Evolutionary conservation across 805 yeast genomes (phyloP).

Genomic region (Saturnispora dispora): DNA sequence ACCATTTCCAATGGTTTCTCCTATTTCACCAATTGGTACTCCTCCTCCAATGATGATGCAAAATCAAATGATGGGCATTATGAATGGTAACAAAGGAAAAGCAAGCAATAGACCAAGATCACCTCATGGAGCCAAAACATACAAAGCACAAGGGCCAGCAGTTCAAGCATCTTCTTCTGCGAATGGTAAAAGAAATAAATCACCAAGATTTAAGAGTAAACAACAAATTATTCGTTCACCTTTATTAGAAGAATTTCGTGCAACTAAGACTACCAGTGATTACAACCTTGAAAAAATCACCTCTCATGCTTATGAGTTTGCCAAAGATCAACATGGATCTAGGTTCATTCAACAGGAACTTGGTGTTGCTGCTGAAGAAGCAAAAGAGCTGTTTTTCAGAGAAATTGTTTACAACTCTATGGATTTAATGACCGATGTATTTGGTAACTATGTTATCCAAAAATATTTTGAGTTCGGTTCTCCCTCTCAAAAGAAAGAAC

Average conservation of each 20-base stretch:
- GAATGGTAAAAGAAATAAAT: constrained; percentile 13
- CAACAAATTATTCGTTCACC: constrained; percentile 64
- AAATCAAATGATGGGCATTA: constrained; percentile 9
- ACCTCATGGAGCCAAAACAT: constrained; percentile 1
- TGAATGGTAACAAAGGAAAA: constrained; percentile 5
- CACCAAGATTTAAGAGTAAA: constrained; percentile 21
- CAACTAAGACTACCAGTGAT: constrained; percentile 41
- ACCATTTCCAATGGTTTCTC: constrained; percentile 8
- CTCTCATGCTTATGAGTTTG: constrained; percentile 84
- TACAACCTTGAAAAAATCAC: constrained; percentile 64
- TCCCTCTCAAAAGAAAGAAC: constrained; percentile 53
- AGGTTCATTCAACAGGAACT: constrained; percentile 90
- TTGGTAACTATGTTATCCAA: constrained; percentile 95
- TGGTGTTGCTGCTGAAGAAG: constrained; percentile 54
- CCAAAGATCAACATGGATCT: constrained; percentile 96
- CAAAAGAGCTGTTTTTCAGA: constrained; percentile 69
- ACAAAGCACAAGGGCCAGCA: background rate
- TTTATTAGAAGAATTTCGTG: constrained; percentile 74
- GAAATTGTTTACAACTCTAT: constrained; percentile 70
- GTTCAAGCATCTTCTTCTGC: background rate
- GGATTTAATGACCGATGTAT: constrained; percentile 89
- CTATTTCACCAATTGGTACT: constrained; percentile 21
- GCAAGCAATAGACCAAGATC: background rate
- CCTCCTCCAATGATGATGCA: constrained; percentile 10
- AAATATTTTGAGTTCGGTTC: constrained; percentile 83